phyloP scores from a whole-genome alignment of 148 eudicot species.

The Silene uniflora region DNA sequence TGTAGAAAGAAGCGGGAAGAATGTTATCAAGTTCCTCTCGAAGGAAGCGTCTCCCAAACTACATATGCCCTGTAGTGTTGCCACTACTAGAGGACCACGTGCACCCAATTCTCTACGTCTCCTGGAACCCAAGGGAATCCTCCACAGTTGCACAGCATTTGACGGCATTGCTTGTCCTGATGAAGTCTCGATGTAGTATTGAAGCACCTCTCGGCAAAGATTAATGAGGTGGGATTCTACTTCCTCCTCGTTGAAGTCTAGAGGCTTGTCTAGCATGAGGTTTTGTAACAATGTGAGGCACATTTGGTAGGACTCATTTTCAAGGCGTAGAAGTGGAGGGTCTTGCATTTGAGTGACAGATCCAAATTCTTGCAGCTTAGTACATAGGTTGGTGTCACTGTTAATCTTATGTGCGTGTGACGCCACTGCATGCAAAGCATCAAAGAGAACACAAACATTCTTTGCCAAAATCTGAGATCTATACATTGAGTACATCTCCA shows the following conservation, averaged over 20 bases:
- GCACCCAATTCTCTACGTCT: slow-evolving; percentile 74
- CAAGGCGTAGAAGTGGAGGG: slow-evolving; percentile 93
- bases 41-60: slow-evolving; percentile 64
- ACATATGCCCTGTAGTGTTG: slow-evolving; percentile 76
- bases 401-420: slow-evolving; percentile 84
- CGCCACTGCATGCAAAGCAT: slow-evolving; percentile 68
- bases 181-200: slow-evolving; percentile 63
- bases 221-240: slow-evolving; percentile 64
- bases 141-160: slow-evolving; percentile 38
- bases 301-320: slow-evolving; percentile 88
- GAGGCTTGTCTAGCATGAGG: slow-evolving; percentile 60
- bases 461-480: slow-evolving; percentile 58
- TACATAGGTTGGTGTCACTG: slow-evolving; percentile 50
- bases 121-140: slow-evolving; percentile 70
- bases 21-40: slow-evolving; percentile 52
- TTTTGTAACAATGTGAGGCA: slow-evolving; percentile 87
- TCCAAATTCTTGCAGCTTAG: slow-evolving; percentile 68
- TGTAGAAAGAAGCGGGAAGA: slow-evolving; percentile 70
- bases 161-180: slow-evolving; percentile 31
- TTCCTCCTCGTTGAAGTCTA: slow-evolving; percentile 46
- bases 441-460: slow-evolving; percentile 53
- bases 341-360: slow-evolving; percentile 91
- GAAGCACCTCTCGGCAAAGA: slow-evolving; percentile 76
- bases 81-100: slow-evolving; percentile 76
- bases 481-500: slow-evolving; percentile 79